These are phyloP conservation scores for Aspergillus coremiiformis DNA, from an alignment of 495 filamentous ascomycete genomes.

Conservation along the genomic window DNA sequence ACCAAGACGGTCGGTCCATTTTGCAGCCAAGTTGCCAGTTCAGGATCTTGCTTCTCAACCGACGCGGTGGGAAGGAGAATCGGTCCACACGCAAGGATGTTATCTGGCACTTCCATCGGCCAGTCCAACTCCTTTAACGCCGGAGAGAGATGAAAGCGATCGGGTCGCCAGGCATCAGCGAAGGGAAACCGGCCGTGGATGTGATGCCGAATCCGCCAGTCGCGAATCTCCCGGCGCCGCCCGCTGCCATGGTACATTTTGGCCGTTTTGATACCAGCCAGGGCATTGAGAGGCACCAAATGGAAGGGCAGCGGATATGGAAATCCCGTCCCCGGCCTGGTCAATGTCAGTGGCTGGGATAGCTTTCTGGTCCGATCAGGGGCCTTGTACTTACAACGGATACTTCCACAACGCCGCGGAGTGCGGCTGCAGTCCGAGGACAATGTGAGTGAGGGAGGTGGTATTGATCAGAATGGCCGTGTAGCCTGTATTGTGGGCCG, in stretches of 20 bases:
- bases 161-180: slow-evolving; percentile 25
- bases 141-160: slow-evolving; percentile 31
- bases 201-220: slow-evolving; percentile 22
- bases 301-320: slow-evolving; percentile 39
- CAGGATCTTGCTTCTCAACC: slow-evolving; percentile 31
- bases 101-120: slow-evolving; percentile 32
- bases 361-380: too few relatives aligned
- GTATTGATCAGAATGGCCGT: slow-evolving; percentile 30
- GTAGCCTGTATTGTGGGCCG: slow-evolving; percentile 27
- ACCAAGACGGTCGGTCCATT: slow-evolving; percentile 41
- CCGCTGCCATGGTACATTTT: slow-evolving; percentile 29
- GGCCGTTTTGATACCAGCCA: slow-evolving; percentile 21
- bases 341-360: background rate
- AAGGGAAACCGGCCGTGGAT: slow-evolving; percentile 25
- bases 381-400: slow-evolving; percentile 31
- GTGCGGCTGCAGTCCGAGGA: slow-evolving; percentile 31
- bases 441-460: slow-evolving; percentile 33
- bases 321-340: slow-evolving; percentile 39
- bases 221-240: slow-evolving; percentile 14
- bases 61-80: slow-evolving; percentile 31
- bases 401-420: slow-evolving; percentile 35
- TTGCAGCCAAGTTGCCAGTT: slow-evolving; percentile 39
- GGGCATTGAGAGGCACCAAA: slow-evolving; percentile 33
- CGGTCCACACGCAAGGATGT: slow-evolving; percentile 43
- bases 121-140: slow-evolving; percentile 39